Percentiles rank a stretch among this genome's conserved stretches.
Conservation (phyloP, 2,329 filamentous ascomycete genomes). For the Dichotomopilus funicola region DNA sequence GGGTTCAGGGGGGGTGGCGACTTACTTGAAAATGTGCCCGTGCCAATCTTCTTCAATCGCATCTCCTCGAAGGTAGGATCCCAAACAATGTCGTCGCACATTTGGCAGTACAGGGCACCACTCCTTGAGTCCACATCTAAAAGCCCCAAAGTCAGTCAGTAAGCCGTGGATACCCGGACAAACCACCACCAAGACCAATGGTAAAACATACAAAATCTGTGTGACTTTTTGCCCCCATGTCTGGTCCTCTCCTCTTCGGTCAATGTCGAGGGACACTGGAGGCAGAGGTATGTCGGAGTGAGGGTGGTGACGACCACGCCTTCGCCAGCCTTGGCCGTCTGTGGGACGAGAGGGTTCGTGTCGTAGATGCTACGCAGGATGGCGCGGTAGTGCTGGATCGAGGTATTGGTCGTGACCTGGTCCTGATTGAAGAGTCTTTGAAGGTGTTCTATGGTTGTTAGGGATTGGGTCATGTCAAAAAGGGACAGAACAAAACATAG, state of each 20-base stretch:
- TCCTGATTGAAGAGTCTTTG: constrained; percentile 57
- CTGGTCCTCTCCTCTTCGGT: constrained; percentile 58
- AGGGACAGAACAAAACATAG: constrained; percentile 46
- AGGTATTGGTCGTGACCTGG: constrained; percentile 60
- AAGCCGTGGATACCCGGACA: not conserved
- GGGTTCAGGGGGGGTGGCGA: not conserved
- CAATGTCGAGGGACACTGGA: constrained; percentile 66
- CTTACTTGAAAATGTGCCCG: constrained; percentile 49
- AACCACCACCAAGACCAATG: not conserved
- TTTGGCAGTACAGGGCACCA: constrained; percentile 70
- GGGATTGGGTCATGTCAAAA: constrained; percentile 16
- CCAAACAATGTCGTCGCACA: constrained; percentile 77
- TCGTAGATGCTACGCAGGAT: constrained; percentile 67
- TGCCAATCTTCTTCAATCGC: constrained; percentile 62
- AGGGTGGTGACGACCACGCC: constrained; percentile 53
- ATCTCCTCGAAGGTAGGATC: constrained; percentile 74
- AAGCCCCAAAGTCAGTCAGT: constrained; percentile 16
- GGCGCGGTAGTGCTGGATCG: constrained; percentile 65
- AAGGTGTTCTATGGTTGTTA: constrained; percentile 58
- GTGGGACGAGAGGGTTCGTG: constrained; percentile 55
- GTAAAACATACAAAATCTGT: constrained; percentile 60
- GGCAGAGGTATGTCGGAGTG: constrained; percentile 63
- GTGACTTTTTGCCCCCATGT: constrained; percentile 62
- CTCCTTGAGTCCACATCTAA: constrained; percentile 70
- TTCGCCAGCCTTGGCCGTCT: constrained; percentile 56